These are phyloP conservation scores for Solanum tarijense DNA, from an alignment of 257 asterid genomes.

Conservation along the genomic window DNA sequence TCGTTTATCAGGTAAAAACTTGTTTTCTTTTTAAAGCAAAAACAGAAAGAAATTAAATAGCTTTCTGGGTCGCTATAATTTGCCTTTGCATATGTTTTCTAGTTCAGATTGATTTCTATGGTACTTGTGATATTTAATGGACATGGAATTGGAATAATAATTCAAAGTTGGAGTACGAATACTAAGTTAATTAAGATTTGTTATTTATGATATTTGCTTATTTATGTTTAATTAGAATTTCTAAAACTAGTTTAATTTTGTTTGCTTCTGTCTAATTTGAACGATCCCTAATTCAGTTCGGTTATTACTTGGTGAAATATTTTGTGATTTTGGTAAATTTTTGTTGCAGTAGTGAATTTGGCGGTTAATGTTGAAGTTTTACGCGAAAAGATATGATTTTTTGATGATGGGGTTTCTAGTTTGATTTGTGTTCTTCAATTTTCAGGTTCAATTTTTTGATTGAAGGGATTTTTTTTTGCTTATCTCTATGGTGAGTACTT, in stretches of 20 bases:
- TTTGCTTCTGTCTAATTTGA: not conserved
- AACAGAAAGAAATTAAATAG: not conserved
- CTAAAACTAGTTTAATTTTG: not conserved
- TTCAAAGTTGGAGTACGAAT: not conserved
- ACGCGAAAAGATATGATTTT: not conserved
- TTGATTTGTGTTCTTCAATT: not conserved
- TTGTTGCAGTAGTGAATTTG: not conserved
- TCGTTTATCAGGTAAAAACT: too few species aligned
- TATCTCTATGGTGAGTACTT: not conserved
- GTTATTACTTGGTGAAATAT: not conserved
- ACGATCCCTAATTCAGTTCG: not conserved
- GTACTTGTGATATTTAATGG: not conserved
- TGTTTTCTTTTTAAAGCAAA: too few species aligned
- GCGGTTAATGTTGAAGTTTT: not conserved
- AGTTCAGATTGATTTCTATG: not conserved
- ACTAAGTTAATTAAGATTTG: not conserved
- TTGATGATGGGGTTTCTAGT: not conserved
- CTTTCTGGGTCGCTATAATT: not conserved
- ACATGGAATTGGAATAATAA: not conserved
- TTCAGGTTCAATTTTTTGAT: not conserved
- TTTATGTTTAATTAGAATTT: too few species aligned
- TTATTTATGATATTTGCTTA: not conserved
- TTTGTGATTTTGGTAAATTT: not conserved
- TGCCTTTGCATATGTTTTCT: not conserved
- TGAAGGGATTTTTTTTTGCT: not conserved